Evolutionary conservation across 192 early-diverging fungal genomes (phyloP), one percentile per base, ranked within the genome.

Genomic region (Bifiguratus adelaidae): DNA sequence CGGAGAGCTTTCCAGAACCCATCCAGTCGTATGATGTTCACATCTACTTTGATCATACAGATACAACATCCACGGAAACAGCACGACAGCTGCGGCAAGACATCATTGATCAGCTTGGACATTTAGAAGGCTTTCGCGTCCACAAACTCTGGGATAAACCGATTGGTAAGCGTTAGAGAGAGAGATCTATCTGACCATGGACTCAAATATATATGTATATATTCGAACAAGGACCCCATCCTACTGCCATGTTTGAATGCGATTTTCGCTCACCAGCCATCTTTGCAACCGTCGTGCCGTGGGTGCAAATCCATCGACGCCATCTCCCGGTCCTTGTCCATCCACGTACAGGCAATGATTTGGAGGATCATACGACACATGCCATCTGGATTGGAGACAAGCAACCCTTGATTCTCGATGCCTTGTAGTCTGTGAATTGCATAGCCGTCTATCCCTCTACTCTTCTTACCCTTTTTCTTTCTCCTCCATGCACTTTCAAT

Each of bases 341-440:
- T 25, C 49, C 49, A 20, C 49, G 49, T 8, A 34, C 35, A 7
- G 38, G 37, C 4, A 20, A 41, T 21, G 36, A 33, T 51, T 25
- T 51, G 12, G 25, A 40, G 23, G 49, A 51, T n/a, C 49, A 51
- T 20, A 51, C 49, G 22, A 41, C 35, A n/a, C 28, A 51, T 28
- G 49, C 49, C 0, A 51, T 51, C 3, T 51, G 49, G 49, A 51
- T 51, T 15, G 49, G 49, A 37, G 49, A 51, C 12, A 51, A 51
- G 25, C 49, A 51, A 15, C 37, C 49, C 13, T 41, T 51, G 37
- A 18, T 38, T 22, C 11, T 51, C 0, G 36, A 38, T 26, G 30
- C 19, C 20, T 41, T 51, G 24, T n/a, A n/a, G n/a, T n/a, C n/a
- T n/a, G n/a, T n/a, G n/a, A n/a, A n/a, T n/a, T n/a, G n/a, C n/a